These are phyloP conservation scores for Auricularia cornea DNA, from an alignment of 768 basidiomycete genomes.

Conservation along the genomic window DNA sequence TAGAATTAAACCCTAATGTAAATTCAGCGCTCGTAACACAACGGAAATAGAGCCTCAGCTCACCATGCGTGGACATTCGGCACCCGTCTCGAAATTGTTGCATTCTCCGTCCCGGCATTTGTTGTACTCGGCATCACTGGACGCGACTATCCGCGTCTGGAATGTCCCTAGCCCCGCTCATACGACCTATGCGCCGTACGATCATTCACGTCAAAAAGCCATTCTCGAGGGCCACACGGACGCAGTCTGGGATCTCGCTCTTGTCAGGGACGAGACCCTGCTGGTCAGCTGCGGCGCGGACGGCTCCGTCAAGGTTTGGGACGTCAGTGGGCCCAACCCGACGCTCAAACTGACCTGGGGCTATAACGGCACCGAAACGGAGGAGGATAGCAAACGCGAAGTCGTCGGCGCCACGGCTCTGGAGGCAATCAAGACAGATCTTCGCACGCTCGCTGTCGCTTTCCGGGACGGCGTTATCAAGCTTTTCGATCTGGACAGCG, in stretches of 20 bases:
- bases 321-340: constrained; percentile 61
- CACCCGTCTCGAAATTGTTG: constrained; percentile 78
- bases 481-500: constrained; percentile 84
- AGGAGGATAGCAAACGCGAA: constrained; percentile 31
- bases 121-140: constrained; percentile 87
- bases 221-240: constrained; percentile 90
- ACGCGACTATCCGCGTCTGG: constrained; percentile 92
- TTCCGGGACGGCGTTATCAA: constrained; percentile 85
- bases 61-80: constrained; percentile 89
- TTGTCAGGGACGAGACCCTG: constrained; percentile 73
- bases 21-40: constrained; percentile 52
- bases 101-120: constrained; percentile 68
- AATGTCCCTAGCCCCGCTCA: constrained; percentile 64
- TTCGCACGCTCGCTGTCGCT: constrained; percentile 83
- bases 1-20: too few species aligned
- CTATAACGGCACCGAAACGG: constrained; percentile 51
- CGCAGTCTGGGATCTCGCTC: constrained; percentile 91
- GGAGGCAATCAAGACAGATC: constrained; percentile 72
- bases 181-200: constrained; percentile 88
- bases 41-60: constrained; percentile 90
- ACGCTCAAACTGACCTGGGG: constrained; percentile 73
- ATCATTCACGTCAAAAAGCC: constrained; percentile 65
- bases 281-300: constrained; percentile 89
- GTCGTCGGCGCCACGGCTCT: constrained; percentile 66
- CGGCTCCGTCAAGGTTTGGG: constrained; percentile 90